Conservation (phyloP, 805 yeast genomes). For the Jamesozyma gamospora region DNA sequence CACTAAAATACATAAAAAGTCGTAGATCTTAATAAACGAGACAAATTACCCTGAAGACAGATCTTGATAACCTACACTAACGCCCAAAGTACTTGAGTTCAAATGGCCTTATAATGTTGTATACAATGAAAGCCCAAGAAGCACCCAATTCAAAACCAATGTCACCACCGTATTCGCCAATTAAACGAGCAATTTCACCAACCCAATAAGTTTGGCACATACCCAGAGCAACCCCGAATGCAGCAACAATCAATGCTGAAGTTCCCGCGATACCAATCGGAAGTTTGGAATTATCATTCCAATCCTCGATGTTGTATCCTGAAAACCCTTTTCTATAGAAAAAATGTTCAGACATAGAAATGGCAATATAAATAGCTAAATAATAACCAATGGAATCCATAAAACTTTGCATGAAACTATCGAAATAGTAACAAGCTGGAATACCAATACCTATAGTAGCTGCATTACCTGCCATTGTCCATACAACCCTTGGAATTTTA, state of each 20-base stretch:
- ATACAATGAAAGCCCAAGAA: conserved; percentile 54
- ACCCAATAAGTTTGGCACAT: conserved; percentile 79
- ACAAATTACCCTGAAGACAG: no score
- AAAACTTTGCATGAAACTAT: conserved; percentile 64
- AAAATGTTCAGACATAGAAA: conserved; percentile 69
- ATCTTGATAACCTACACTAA: conserved; percentile 5
- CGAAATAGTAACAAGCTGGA: conserved; percentile 73
- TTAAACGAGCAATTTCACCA: conserved; percentile 53
- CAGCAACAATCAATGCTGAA: conserved; percentile 72
- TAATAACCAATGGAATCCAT: conserved; percentile 89
- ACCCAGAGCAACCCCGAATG: conserved; percentile 78
- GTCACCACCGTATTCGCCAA: conserved; percentile 69
- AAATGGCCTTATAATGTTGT: conserved; percentile 46
- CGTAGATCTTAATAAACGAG: no score
- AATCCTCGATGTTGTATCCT: conserved; percentile 54
- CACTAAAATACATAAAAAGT: no score
- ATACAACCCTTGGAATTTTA: conserved; percentile 66
- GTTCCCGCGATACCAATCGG: conserved; percentile 75
- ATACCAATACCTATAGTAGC: conserved; percentile 76
- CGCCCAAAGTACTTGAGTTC: conserved; percentile 53
- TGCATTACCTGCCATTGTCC: conserved; percentile 71
- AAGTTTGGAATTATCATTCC: conserved; percentile 43
- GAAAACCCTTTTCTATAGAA: conserved; percentile 55
- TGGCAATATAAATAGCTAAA: conserved; percentile 73
- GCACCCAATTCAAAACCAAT: conserved; percentile 73